Evolutionary conservation across 1,284 basidiomycete genomes (phyloP), one percentile per base, ranked within the genome.

Genomic region (Cystobasidiaceae sp.): DNA sequence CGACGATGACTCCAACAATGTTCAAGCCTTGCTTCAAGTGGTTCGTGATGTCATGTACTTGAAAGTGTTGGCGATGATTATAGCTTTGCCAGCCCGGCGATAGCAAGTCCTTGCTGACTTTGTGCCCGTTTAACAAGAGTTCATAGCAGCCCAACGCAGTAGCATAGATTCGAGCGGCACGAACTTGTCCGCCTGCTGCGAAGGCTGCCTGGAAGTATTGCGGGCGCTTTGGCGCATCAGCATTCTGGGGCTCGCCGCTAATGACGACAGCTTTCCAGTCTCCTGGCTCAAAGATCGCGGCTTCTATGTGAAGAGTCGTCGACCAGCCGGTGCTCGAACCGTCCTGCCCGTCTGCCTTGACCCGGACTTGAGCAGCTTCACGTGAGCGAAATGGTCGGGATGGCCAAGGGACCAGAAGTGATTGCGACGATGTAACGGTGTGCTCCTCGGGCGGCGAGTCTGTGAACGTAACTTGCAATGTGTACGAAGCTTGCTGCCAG

Each of bases 51-150:
- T 76, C 75, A 63, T 71, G 73, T 0, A 67, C 70, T 66, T 75
- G 75, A 55, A 75, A 77, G 19, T 66, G 44, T 2, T 74, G 69
- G n/a, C 70, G 73, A 62, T 74, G 61, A 11, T 67, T 46, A 68
- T 77, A 77, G 23, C 60, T 66, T 32, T 71, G 71, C 75, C 75
- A 77, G 21, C 76, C 76, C 1, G 76, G 76, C 0, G 74, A 66
- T 4, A 77, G 67, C 19, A 73, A 59, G 5, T 77, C 72, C 45
- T 76, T 72, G 27, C 72, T 73, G 8, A 77, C 68, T 2, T 44
- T 49, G 9, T 65, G 41, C 9, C 74, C 76, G 64, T 77, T 77
- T 64, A 77, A 63, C 0, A 62, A 27, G 1, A 69, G 58, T 32
- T 72, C 68, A 69, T 77, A 77, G 15, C 75, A n/a, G 2, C 76